A percentile compares a stretch with the other conserved stretches of the same genome.
Conservation (phyloP, 164 flowering plant genomes). For the Pachysandra terminalis region DNA sequence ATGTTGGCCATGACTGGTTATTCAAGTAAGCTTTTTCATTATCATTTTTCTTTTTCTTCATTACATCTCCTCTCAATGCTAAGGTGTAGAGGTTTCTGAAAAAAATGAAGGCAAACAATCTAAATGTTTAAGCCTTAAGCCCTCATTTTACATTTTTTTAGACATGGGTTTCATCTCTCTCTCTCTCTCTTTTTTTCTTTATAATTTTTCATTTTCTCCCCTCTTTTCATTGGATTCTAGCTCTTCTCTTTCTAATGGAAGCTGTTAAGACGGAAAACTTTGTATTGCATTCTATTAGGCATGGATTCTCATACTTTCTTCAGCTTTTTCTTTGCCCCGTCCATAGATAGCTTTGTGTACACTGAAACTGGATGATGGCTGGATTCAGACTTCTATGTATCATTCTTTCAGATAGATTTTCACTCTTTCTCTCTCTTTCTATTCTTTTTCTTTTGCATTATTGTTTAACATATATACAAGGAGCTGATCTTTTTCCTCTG, state of each 20-base stretch:
- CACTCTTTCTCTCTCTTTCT: not conserved
- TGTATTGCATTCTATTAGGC: not conserved
- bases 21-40: constrained; percentile 23
- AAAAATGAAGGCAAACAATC: too few species aligned
- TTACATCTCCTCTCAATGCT: not conserved
- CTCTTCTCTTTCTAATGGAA: not conserved
- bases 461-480: not conserved
- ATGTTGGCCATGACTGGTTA: constrained; percentile 28
- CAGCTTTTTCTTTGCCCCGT: not conserved
- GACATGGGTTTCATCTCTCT: not conserved
- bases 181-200: not conserved
- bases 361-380: not conserved
- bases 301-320: not conserved
- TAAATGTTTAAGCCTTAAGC: too few species aligned
- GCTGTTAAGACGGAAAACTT: not conserved
- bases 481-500: not conserved
- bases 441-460: not conserved
- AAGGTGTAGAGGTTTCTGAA: not conserved
- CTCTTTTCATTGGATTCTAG: constrained; percentile 5
- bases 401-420: too few species aligned
- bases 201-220: not conserved
- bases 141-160: not conserved
- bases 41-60: not conserved
- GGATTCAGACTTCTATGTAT: not conserved
- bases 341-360: not conserved